A percentile compares a stretch with the other conserved stretches of the same genome.
Conservation (phyloP, 306 rosid genomes). For the Herpetospermum pedunculosum region DNA sequence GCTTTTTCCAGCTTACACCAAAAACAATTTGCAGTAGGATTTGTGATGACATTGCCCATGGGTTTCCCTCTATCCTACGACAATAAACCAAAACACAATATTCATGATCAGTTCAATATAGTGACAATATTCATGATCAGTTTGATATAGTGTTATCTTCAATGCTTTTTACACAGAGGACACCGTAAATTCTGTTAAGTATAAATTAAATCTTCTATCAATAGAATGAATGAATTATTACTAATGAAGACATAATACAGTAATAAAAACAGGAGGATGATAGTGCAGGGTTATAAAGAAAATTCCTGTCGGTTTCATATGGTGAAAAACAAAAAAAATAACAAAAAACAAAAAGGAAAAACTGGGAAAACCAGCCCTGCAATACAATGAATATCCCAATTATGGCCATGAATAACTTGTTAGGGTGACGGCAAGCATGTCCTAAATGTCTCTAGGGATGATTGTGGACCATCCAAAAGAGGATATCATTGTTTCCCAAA, state of each 20-base stretch:
- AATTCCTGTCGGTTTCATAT: background rate
- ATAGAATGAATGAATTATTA: background rate
- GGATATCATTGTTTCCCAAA: no score
- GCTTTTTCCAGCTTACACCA: constrained; percentile 30
- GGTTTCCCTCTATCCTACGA: constrained; percentile 42
- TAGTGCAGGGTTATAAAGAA: background rate
- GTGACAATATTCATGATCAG: no score
- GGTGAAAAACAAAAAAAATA: background rate
- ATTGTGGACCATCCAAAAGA: no score
- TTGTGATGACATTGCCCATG: constrained; percentile 15
- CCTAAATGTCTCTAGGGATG: no score
- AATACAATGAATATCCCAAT: background rate
- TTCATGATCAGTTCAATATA: background rate
- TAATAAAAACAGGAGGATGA: background rate
- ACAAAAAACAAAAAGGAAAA: background rate
- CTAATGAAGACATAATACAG: background rate
- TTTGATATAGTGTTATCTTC: background rate
- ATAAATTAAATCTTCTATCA: background rate
- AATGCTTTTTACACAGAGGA: background rate
- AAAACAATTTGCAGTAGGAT: constrained; percentile 13
- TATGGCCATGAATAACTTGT: background rate
- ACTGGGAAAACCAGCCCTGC: background rate
- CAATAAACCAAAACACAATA: constrained; percentile 20
- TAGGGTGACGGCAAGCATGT: no score
- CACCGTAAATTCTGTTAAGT: background rate